Conservation (phyloP, 495 filamentous ascomycete genomes). For the Cercophora scortea region DNA sequence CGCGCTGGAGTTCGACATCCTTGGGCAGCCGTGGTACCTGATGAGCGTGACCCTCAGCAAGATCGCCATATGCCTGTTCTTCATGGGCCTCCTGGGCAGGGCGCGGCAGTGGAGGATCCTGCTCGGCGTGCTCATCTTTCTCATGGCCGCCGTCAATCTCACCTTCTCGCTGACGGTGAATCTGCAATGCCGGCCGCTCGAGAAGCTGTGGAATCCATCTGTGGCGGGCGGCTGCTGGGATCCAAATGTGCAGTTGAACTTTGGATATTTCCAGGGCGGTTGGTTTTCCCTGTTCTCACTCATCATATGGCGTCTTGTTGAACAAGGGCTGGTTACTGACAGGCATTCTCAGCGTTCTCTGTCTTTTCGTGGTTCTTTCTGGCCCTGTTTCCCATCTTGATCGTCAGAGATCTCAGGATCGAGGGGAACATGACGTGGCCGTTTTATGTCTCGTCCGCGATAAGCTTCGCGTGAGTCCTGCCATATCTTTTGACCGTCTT, state of each 20-base stretch:
- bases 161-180: constrained; percentile 21
- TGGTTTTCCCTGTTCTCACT: neutral
- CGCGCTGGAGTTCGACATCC: constrained; percentile 24
- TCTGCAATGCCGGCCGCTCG: constrained; percentile 29
- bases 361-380: constrained; percentile 30
- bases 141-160: constrained; percentile 27
- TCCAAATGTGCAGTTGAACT: constrained; percentile 23
- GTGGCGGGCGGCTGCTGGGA: constrained; percentile 22
- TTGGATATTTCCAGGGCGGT: constrained; percentile 32
- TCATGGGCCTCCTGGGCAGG: constrained; percentile 18
- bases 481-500: neutral
- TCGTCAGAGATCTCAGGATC: constrained; percentile 20
- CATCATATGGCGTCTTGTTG: neutral
- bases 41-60: constrained; percentile 29
- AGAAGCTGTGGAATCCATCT: constrained; percentile 24
- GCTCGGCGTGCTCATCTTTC: constrained; percentile 19
- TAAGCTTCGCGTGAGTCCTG: constrained; percentile 21
- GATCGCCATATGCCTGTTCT: constrained; percentile 29
- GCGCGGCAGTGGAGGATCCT: constrained; percentile 22
- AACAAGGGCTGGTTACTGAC: neutral
- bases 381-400: constrained; percentile 23
- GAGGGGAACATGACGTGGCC: constrained; percentile 21
- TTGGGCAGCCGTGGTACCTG: constrained; percentile 30
- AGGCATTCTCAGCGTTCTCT: constrained; percentile 19
- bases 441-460: constrained; percentile 19